These are phyloP conservation scores for Globisporangium canariense DNA, from an alignment of 352 stramenopile genomes.

Conservation along the genomic window DNA sequence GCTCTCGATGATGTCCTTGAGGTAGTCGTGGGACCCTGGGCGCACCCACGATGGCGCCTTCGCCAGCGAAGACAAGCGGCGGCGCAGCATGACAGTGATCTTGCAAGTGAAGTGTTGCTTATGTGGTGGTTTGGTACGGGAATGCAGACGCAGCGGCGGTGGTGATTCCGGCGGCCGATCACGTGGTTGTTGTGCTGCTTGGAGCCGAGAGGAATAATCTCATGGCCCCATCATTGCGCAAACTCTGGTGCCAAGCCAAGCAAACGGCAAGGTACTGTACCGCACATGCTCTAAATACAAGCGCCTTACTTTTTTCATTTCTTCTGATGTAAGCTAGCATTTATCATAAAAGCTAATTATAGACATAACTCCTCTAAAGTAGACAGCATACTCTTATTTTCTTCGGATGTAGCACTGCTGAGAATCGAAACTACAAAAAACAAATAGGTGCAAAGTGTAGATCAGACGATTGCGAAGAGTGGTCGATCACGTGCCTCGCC, in stretches of 20 bases:
- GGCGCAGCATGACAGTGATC: conserved; percentile 32
- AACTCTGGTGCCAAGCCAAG: background rate
- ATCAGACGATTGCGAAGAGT: too few relatives aligned
- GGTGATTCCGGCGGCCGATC: background rate
- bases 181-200: conserved; percentile 2
- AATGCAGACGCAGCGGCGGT: background rate
- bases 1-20: conserved; percentile 73
- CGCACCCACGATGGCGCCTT: conserved; percentile 53
- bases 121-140: background rate
- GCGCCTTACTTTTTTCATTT: background rate
- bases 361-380: too few relatives aligned
- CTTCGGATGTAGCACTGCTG: too few relatives aligned
- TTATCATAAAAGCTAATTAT: too few relatives aligned
- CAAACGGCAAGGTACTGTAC: background rate
- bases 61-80: conserved; percentile 29
- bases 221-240: conserved; percentile 7
- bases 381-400: too few relatives aligned
- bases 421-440: too few relatives aligned
- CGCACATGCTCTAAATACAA: conserved; percentile 1
- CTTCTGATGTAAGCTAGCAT: background rate
- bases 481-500: too few relatives aligned
- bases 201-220: conserved; percentile 13
- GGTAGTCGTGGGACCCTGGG: conserved; percentile 70
- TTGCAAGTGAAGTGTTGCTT: background rate
- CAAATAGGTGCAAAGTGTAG: too few relatives aligned